These are phyloP conservation scores for Cladosporium sp. DNA, from an alignment of 2,329 filamentous ascomycete species.

Conservation along the genomic window DNA sequence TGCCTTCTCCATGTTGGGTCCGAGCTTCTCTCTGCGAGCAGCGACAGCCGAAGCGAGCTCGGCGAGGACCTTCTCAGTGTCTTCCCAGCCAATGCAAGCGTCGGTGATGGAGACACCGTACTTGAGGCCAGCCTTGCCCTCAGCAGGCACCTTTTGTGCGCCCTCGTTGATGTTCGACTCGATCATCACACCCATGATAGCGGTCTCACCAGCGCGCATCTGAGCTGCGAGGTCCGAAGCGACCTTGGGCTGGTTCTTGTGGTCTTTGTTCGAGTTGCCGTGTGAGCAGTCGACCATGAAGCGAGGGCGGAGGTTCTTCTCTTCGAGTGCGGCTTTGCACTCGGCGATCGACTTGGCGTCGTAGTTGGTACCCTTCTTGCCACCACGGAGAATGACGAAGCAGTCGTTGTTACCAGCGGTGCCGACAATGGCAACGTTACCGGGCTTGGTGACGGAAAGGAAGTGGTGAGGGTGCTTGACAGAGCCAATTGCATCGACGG, in stretches of 20 bases:
- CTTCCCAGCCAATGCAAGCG: slow-evolving; percentile 92
- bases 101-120: slow-evolving; percentile 94
- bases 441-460: slow-evolving; percentile 97
- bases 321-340: slow-evolving; percentile 71
- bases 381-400: slow-evolving; percentile 92
- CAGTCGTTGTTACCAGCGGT: slow-evolving; percentile 94
- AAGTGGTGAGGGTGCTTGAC: slow-evolving; percentile 89
- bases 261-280: slow-evolving; percentile 96
- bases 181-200: slow-evolving; percentile 96
- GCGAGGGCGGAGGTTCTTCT: slow-evolving; percentile 80
- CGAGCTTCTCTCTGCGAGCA: slow-evolving; percentile 60
- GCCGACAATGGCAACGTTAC: slow-evolving; percentile 87
- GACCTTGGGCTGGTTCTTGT: slow-evolving; percentile 94
- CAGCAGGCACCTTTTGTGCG: slow-evolving; percentile 70
- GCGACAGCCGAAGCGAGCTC: slow-evolving; percentile 75
- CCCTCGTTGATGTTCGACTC: slow-evolving; percentile 95
- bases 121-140: slow-evolving; percentile 73
- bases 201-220: slow-evolving; percentile 78
- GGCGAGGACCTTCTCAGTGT: slow-evolving; percentile 75
- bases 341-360: slow-evolving; percentile 77
- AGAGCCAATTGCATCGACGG: slow-evolving; percentile 87
- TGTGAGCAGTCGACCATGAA: slow-evolving; percentile 99
- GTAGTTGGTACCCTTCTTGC: slow-evolving; percentile 88
- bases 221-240: slow-evolving; percentile 78
- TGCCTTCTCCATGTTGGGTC: slow-evolving; percentile 22